Base-by-base conservation (phyloP, 345 rosid genomes). In the Melaleuca quinquenervia region DNA sequence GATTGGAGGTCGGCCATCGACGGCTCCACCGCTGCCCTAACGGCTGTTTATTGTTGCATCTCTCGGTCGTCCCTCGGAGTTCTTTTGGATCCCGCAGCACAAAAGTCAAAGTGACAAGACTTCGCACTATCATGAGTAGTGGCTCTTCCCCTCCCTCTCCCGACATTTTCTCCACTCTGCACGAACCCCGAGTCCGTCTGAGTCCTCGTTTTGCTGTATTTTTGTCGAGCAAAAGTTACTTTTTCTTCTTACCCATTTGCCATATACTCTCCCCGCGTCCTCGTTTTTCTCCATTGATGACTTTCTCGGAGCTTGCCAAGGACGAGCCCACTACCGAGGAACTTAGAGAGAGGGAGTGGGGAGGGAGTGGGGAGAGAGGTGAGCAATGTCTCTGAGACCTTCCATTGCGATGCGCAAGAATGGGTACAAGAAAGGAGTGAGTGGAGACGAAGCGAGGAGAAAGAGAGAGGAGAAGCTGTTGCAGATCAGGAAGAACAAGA, bases 381-480 rank as follows among this genome's bases (percentile, higher is more conserved):
- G 55, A 54, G 84, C 82, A 83, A 92, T 92, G 94, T 91, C 94
- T 89, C 90, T 90, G 85, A 88, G 92, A 52, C 92, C 94, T 8
- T 56, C 87, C 74, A 55, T 88, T 24, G 75, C 89, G 87, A 91
- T 85, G 52, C 82, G 92, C 82, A 88, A 89, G 93, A 91, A 90
- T 83, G 74, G 87, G 50, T 92, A 92, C 90, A 91, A 91, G 90
- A 91, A 85, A 6, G 93, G 91, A 8, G 90, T 91, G 21, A 88
- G 88, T 62, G 92, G 91, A 21, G 92, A 92, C 14, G 94, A 89
- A 29, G 93, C 89, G 9, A 85, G 94, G 86, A 64, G 91, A 85
- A 88, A 92, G 74, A 92, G 95, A 83, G 95, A 90, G 82, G 95
- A 92, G 88, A 88, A 90, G 87, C 80, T 92, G 87, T 92, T 93